Base-by-base conservation (phyloP, 164 flowering plant genomes). In the Vitis labrusca region DNA sequence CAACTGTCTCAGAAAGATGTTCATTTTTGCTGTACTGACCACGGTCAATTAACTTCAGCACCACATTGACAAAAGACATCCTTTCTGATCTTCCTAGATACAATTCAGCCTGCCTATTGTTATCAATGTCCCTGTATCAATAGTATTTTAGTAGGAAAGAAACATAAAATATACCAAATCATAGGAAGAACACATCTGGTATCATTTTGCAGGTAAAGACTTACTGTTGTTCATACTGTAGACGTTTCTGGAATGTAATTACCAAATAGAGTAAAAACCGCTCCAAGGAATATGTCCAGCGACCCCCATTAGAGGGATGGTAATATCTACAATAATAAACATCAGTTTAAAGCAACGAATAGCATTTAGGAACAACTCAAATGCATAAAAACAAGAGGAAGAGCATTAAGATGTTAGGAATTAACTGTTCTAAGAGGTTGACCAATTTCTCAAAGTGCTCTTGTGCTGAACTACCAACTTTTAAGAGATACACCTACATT, bases 221-320 rank as follows among this genome's bases (percentile, higher is more conserved):
- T 86, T 82, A 96, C 99, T 64, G 79, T 79, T 90, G 93, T 79
- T 96, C 99, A 73, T 61, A 80, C 57, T 81, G 88, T 65, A 96
- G 83, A 50, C 98, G 94, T 62, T 88, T 88, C 75, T 87, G 94
- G 73, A 96, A 96, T 61, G 78, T 71, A 57, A 81, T 71, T 17
- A 93, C 97, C 80, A 96, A 83, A 79, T 93, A 80, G 50, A 81
- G 84, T 88, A 96, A 80, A 79, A 93, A 88, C 2, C 92, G 86
- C 81, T 96, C 99, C 73, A 96, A 76, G 19, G 97, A 79, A 73
- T 87, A 90, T 64, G 98, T 96, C 99, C 99, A 93, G 50, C 97
- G 97, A 68, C 99, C 99, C 71, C 98, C 98, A 85, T 96, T 96
- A 66, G 99, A 96, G 23, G 99, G 99, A 77, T 96, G 99, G 77